Evolutionary conservation across 106 monocot species (phyloP), one percentile per base, ranked within the genome.

Genomic region (Apostasia shenzhenica): DNA sequence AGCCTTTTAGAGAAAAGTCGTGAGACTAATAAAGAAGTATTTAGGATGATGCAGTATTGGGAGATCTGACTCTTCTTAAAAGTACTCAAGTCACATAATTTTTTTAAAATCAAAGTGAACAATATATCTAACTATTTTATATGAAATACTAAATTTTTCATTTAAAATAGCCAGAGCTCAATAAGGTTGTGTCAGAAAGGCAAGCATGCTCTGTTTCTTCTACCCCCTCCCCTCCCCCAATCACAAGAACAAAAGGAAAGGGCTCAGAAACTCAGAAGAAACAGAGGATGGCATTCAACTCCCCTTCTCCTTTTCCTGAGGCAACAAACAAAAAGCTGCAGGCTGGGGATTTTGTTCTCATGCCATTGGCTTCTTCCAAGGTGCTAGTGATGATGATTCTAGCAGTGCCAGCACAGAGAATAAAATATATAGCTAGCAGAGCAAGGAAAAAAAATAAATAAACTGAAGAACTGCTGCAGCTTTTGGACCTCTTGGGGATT

Each of bases 281-380:
- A 7, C 6, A 38, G 45, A 7, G 64, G 4, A 7, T 12, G 12
- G 6, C 45, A 55, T 6, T 43, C 39, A 54, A 52, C 41, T 26
- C 12, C 45, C 50, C 8, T 42, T 70, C 69, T 45, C 67, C 41
- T 38, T 45, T 43, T 14, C 44, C 70, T 50, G 58, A 45, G 62
- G 45, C 62, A 71, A n/a, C 10, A 66, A 42, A 52, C 48, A 40
- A 76, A 75, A 61, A 60, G 59, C 26, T 50, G 72, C 61, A 50
- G 60, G 61, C 59, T n/a, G 13, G 57, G 13, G 45, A 42, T 55
- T 73, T 57, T 82, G 77, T 70, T 73, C 59, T 45, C 38, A 56
- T 78, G 48, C 59, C 38, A 43, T 54, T 64, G 63, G 56, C 67
- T 56, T 62, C 53, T 57, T 49, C 12, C 45, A 42, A 26, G 50